A percentile compares a stretch with the other conserved stretches of the same genome.
Conservation (phyloP, 2,329 filamentous ascomycete species). For the Chrysoporthe deuterocubensis region DNA sequence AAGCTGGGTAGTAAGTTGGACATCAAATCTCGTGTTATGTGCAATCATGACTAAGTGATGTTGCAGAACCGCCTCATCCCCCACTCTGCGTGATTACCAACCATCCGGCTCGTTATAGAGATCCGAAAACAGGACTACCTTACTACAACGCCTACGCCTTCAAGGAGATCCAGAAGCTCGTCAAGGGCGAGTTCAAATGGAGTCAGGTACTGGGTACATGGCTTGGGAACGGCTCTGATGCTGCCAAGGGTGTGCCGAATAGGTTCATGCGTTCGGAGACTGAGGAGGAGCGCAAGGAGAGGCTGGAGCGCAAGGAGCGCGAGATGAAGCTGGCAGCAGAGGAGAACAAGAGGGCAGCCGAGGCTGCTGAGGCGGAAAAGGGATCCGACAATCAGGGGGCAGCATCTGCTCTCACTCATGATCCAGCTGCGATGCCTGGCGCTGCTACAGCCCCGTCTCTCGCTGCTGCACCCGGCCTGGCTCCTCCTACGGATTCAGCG, state of each 20-base stretch:
- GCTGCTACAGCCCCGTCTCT: neutral
- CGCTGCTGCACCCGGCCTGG: neutral
- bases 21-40: neutral
- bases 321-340: constrained; percentile 21
- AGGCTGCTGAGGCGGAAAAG: neutral
- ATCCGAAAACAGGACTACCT: constrained; percentile 80
- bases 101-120: constrained; percentile 78
- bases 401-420: neutral
- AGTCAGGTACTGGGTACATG: constrained; percentile 81
- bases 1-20: constrained; percentile 56
- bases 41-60: neutral
- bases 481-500: neutral
- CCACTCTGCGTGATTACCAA: constrained; percentile 82
- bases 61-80: constrained; percentile 52
- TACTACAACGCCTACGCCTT: constrained; percentile 83
- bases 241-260: constrained; percentile 78
- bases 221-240: constrained; percentile 68
- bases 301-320: constrained; percentile 29
- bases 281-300: constrained; percentile 26
- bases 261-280: constrained; percentile 59
- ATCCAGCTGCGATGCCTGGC: constrained; percentile 6
- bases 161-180: constrained; percentile 76
- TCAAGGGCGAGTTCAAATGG: constrained; percentile 78
- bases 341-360: constrained; percentile 10
- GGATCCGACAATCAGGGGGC: neutral